phyloP scores from a whole-genome alignment of 2,329 filamentous ascomycete species.

The Corinectria fuckeliana region DNA sequence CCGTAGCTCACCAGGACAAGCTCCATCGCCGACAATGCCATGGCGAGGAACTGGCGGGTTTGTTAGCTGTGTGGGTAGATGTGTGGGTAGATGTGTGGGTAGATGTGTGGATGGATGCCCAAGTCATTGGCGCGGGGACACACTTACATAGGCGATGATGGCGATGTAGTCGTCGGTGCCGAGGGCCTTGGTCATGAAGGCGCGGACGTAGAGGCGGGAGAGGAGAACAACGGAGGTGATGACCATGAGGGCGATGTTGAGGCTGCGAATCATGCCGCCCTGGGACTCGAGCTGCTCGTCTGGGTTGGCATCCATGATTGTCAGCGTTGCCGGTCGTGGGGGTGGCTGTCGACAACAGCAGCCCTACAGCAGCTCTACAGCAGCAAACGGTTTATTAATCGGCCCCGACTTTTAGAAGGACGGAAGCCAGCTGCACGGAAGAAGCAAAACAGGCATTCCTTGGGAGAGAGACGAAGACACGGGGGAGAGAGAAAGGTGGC shows the following conservation, averaged over 20 bases:
- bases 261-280: slow-evolving; percentile 21
- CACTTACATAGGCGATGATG: slow-evolving; percentile 29
- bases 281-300: background rate
- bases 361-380: background rate
- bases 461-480: too few relatives aligned
- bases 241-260: slow-evolving; percentile 32
- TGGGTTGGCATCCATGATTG: background rate
- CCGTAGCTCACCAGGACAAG: slow-evolving; percentile 25
- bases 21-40: slow-evolving; percentile 25
- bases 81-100: too few relatives aligned
- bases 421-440: background rate
- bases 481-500: background rate
- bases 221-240: slow-evolving; percentile 26
- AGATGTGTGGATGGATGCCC: too few relatives aligned
- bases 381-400: background rate
- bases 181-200: slow-evolving; percentile 27
- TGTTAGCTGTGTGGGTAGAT: slow-evolving; percentile 17
- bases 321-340: too few relatives aligned
- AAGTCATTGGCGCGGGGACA: background rate
- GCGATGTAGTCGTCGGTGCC: slow-evolving; percentile 33
- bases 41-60: slow-evolving; percentile 17
- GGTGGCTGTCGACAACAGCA: background rate
- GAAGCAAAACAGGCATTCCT: too few relatives aligned
- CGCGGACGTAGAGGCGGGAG: slow-evolving; percentile 29
- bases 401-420: too few relatives aligned